Evolutionary conservation across 208 protist genomes (phyloP), one percentile per base, ranked within the genome.

Genomic region (Leishmania turanica): DNA sequence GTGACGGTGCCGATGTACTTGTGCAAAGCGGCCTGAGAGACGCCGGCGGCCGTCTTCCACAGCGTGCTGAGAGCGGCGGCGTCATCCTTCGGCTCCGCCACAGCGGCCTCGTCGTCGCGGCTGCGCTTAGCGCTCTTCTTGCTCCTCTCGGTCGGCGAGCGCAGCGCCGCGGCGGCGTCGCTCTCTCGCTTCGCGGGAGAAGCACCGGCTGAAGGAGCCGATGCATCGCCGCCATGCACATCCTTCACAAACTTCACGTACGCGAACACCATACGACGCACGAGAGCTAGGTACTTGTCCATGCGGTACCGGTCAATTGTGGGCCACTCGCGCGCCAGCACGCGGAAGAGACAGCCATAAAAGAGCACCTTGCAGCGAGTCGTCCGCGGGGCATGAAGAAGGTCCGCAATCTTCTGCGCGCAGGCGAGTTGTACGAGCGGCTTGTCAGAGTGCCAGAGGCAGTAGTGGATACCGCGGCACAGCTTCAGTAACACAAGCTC

Each of bases 391-490:
- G 85, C 84, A 45, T 87, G 68, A 31, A 97, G 75, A 24, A 98
- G 86, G 27, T 89, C 65, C 1, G 92, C 88, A 31, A 98, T 97
- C 40, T 81, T 81, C 82, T 91, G 79, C 58, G 96, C 94, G 75
- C 95, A 97, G 58, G 89, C 91, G 7, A 93, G 89, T 87, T 98
- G 96, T 40, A 97, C 96, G 0, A 96, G 87, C 17, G 93, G 96
- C 88, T 98, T 98, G 86, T 98, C 96, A 0, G 92, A 94, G 87
- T 98, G 96, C 94, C 94, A 98, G 37, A 98, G 85, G 85, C 94
- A 97, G 88, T 92, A 98, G 84, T 91, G 90, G 21, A 97, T 83
- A 62, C 94, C 96, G 34, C 92, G 91, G 72, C 88, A 91, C 2
- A 98, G 87, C 87, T 98, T 98, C 70, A 95, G 78, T 31, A 96